Evolutionary conservation across 768 basidiomycete genomes (phyloP), one percentile per base, ranked within the genome.

Genomic region (Boletus vinaceobasis): DNA sequence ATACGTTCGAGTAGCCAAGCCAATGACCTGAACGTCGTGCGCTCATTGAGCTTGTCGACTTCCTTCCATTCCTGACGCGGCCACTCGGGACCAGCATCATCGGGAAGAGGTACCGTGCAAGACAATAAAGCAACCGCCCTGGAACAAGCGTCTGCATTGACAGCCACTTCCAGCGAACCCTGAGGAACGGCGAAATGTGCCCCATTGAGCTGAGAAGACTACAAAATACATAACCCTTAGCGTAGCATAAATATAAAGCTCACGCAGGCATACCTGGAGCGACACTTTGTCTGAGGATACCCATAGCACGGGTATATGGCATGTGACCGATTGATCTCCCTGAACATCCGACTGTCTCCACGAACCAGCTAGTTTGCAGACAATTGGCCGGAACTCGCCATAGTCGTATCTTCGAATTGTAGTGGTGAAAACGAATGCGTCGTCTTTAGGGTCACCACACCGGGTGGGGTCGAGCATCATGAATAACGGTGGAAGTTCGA

Each of bases 1-100:
- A 95, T 79, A 47, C 92, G 84, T 65, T 94, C 90, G 23, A 92
- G 74, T 19, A 97, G 73, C 94, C 95, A 98, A 2, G 93, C 88
- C 15, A 96, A 67, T 5, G 85, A 77, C 57, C 82, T 83, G 77
- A 94, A 96, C 1, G 85, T 87, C 11, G 80, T 75, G 4, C 93
- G 85, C 65, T 96, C 91, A 61, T 95, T 87, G 9, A 92, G 76
- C 60, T 90, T 87, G 69, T 96, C 92, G 42, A 98, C 83, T 61
- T 93, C 88, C 39, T 72, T 74, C 92, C 91, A 97, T 6, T 63
- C 57, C 13, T 79, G 83, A 31, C 75, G 76, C 6, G 88, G 83
- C 95, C 95, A 98, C 63, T 93, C 87, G 1, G 81, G 65, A 29
- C 87, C 87, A 14, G 85, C 87, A 64, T 89, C 81, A 13, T 80